Evolutionary conservation across 2,329 filamentous ascomycete species (phyloP).

Genomic region (Diaporthe australafricana): DNA sequence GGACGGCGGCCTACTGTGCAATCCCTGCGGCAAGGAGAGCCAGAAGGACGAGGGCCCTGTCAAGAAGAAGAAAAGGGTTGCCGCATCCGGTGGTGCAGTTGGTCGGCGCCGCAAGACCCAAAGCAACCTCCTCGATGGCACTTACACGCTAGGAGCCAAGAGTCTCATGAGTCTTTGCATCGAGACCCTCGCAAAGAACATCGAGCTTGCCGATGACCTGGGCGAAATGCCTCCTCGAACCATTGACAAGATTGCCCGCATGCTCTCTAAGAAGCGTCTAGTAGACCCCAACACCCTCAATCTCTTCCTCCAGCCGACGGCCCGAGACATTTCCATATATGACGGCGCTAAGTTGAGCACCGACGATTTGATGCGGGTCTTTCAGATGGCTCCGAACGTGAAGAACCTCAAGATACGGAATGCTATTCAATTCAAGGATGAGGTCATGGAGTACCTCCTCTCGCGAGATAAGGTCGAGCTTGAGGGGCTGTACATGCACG

Average conservation of each 20-base stretch:
- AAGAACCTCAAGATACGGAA: conserved; percentile 81
- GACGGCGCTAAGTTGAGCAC: conserved; percentile 74
- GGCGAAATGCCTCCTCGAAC: conserved; percentile 67
- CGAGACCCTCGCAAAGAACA: conserved; percentile 71
- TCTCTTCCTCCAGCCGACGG: conserved; percentile 66
- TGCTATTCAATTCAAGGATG: conserved; percentile 92
- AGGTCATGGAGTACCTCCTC: conserved; percentile 83
- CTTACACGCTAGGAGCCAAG: conserved; percentile 74
- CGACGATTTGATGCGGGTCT: conserved; percentile 84
- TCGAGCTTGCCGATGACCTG: conserved; percentile 71
- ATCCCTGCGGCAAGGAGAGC: conserved; percentile 81
- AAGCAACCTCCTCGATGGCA: conserved; percentile 86
- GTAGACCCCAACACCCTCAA: conserved; percentile 65
- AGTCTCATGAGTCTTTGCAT: conserved; percentile 73
- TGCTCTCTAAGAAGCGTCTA: conserved; percentile 70
- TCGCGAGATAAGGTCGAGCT: conserved; percentile 76
- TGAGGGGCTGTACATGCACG: conserved; percentile 82
- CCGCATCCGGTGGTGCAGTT: conserved; percentile 62
- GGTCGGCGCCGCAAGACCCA: conserved; percentile 80
- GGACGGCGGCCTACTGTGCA: conserved; percentile 87
- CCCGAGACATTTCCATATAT: conserved; percentile 66
- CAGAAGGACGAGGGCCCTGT: conserved; percentile 72
- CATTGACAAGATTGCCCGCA: conserved; percentile 69
- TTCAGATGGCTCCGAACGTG: conserved; percentile 78
- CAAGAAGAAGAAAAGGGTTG: conserved; percentile 66